Base-by-base conservation (phyloP, 2,329 filamentous ascomycete species). In the Escovopsis sp. region DNA sequence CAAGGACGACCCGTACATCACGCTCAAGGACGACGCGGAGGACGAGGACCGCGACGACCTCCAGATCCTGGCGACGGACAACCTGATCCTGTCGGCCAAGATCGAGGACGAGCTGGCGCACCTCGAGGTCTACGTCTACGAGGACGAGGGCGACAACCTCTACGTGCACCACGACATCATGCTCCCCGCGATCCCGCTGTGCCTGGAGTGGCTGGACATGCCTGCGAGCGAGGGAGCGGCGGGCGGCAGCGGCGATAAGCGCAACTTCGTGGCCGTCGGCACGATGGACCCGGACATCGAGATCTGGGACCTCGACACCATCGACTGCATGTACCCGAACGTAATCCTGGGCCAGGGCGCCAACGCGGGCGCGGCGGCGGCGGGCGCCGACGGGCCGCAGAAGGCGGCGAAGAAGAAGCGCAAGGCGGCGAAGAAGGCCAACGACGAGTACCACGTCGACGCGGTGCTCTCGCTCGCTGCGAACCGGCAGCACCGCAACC, bases 161-260 rank as follows among this genome's bases (percentile, higher is more conserved):
- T 98, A 98, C 61, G 89, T 98, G 20, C 91, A 98, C 66, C 91
- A 98, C 72, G 91, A 98, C 62, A 94, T 98, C 53, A 96, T 98
- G 89, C 74, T 98, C 43, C 91, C 91, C 29, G 89, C 89, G 20
- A 94, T 98, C 56, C 91, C 91, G 10, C 76, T 98, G 7, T 91
- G 86, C 55, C 74, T 96, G 34, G 91, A 98, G 66, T 98, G 91
- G 91, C 66, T 98, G 36, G 85, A 95, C 58, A 72, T 94, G 43
- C 81, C 86, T n/a, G 86, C 27, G 11, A 30, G 8, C 8, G 27
- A 9, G 27, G 27, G 5, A 7, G 27, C 5, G 27, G 27, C 27
- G 27, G 27, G 8, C n/a, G 27, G 27, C 27, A 7, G 27, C 46
- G 76, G 83, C 48, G 70, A 75, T 20, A 74, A 71, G 39, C 91